Base-by-base conservation (phyloP, 768 basidiomycete genomes). In the Pleurotus citrinopileatus region DNA sequence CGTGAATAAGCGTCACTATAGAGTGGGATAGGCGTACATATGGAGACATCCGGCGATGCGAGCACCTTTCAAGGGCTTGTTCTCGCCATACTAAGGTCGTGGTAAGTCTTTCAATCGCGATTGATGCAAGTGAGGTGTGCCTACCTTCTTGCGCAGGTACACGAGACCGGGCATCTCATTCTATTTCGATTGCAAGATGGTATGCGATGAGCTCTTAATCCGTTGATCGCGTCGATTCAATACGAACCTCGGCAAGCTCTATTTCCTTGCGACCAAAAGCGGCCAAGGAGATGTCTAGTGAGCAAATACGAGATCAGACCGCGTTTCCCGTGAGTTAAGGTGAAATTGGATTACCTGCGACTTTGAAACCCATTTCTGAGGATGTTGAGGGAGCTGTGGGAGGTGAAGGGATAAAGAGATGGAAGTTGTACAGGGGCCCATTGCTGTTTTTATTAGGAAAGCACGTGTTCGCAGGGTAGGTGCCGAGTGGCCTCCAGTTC, bases 231-330 rank as follows among this genome's bases (percentile, higher is more conserved):
- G 37, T 52, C n/a, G 42, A 43, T 23, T 50, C 54, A 47, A 59
- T 57, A 57, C 71, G 3, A 42, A 96, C 95, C 87, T 99, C 96
- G 59, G 96, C 96, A 73, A 99, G 91, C 78, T 96, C 88, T 65
- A 99, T 92, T 79, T 99, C 96, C 80, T 99, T 99, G 80, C 96
- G 94, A 73, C 96, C 94, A 75, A 98, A 99, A 57, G 96, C 96
- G 68, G 97, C 97, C 68, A 99, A 91, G 65, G 95, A 98, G 65
- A 96, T 78, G 69, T 94, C 94, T 92, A 42, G 8, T 50, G 52
- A 28, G 37, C 36, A 13, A 27, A 28, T 55, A 23, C 65, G 59
- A 56, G n/a, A 57, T 55, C 51, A 53, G 27, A 20, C 29, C 23
- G 37, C 22, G 25, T 12, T 36, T 15, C n/a, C 15, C 7, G n/a